Base-by-base conservation (phyloP, 2,329 filamentous ascomycete species). In the Chrysoporthe puriensis region DNA sequence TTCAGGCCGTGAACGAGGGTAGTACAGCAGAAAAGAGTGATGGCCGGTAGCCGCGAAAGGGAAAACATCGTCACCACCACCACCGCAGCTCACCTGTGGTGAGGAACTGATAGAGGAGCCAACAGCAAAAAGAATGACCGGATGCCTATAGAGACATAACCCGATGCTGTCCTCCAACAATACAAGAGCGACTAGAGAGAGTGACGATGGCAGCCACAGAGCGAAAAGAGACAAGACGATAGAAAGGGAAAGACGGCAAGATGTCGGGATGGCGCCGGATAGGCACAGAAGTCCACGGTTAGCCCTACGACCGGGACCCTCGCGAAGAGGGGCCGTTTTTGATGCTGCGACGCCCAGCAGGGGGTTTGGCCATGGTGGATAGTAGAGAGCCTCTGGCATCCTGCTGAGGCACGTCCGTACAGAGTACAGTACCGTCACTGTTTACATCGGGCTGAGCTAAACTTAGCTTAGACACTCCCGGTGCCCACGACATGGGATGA, bases 1-100 rank as follows among this genome's bases (percentile, higher is more conserved):
- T 67, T 68, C 58, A 77, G 74, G 68, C 71, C 75, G 66, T 71
- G 70, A 71, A 76, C 75, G 71, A 76, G 66, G 58, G 74, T 73
- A 16, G 68, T 59, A 57, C 54, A 69, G 56, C 52, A 69, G 46
- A 68, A 70, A 56, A 73, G 69, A 73, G 72, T 56, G 71, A 76
- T 69, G 59, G 74, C 73, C 61, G 72, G 57, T 56, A 74, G 70
- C 70, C 73, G 72, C 56, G 71, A 70, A 69, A 71, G 72, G 70
- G 69, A 72, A 73, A 72, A 70, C 74, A 75, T 76, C 63, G 70
- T 75, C 68, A 70, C 71, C 61, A 72, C 71, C 72, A 73, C 71
- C 72, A 73, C 73, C 63, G 26, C 62, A 68, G 62, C 68, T 70
- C 68, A 70, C 66, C 46, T 52, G 62, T 65, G 59, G 68, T 63